Evolutionary conservation across 2,329 filamentous ascomycete species (phyloP).

Genomic region (Geosmithia morbida): DNA sequence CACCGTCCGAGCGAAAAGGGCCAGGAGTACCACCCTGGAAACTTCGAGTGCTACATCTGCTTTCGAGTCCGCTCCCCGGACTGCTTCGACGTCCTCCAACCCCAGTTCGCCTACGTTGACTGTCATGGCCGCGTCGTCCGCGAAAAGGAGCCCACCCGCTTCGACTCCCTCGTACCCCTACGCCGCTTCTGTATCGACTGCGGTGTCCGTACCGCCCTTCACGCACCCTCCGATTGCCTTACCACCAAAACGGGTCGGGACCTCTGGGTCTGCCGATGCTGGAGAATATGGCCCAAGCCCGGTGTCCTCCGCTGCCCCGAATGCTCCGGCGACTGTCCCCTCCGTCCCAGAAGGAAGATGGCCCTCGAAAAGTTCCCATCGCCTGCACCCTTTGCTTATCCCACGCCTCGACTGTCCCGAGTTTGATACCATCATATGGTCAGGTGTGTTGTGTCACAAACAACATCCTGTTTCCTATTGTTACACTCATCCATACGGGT

Average conservation of each 20-base stretch:
- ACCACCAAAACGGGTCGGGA: constrained; percentile 20
- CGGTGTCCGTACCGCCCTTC: constrained; percentile 20
- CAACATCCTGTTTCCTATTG: not conserved
- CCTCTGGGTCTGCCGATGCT: constrained; percentile 24
- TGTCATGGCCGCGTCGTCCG: constrained; percentile 12
- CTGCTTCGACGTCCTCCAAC: constrained; percentile 22
- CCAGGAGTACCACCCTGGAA: constrained; percentile 21
- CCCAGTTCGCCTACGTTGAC: constrained; percentile 17
- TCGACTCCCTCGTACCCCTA: constrained; percentile 15
- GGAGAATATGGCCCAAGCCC: constrained; percentile 20
- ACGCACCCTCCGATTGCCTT: constrained; percentile 20
- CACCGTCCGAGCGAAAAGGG: constrained; percentile 22
- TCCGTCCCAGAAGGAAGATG: constrained; percentile 15
- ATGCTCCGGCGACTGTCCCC: constrained; percentile 19
- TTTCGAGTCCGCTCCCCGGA: constrained; percentile 23
- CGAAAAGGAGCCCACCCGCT: constrained; percentile 11
- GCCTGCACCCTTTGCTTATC: not conserved
- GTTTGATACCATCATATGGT: not conserved
- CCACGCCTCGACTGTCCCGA: not conserved
- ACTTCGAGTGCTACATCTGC: constrained; percentile 26
- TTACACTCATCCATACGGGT: not conserved
- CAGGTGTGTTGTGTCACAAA: not conserved
- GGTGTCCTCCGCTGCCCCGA: constrained; percentile 17
- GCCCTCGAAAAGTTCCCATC: constrained; percentile 2
- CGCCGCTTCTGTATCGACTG: constrained; percentile 27